phyloP scores from a whole-genome alignment of 1,284 basidiomycete genomes.

The Sphagnurus paluster region DNA sequence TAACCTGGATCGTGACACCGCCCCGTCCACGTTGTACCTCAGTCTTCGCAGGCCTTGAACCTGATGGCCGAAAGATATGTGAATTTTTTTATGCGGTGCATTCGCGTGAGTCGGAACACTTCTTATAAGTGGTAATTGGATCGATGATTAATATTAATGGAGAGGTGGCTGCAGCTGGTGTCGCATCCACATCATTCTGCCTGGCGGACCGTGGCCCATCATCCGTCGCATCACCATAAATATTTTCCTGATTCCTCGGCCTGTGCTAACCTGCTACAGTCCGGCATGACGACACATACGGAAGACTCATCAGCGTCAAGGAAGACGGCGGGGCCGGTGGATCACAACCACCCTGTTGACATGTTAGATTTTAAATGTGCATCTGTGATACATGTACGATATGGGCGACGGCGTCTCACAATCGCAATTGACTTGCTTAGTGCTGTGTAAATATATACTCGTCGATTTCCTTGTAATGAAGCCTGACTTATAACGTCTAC shows the following conservation, averaged over 20 bases:
- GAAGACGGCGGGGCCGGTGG: neutral
- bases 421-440: neutral
- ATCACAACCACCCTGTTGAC: neutral
- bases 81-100: too few species aligned
- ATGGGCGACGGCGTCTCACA: too few species aligned
- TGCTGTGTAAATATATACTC: neutral
- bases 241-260: conserved; percentile 2
- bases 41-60: neutral
- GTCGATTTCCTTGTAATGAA: conserved; percentile 4
- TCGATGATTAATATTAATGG: too few species aligned
- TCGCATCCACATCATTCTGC: neutral
- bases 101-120: too few species aligned
- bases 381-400: conserved; percentile 1
- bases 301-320: neutral
- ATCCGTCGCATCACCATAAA: too few species aligned
- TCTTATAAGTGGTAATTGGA: too few species aligned
- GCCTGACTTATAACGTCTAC: neutral
- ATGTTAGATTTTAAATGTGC: neutral
- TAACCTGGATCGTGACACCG: neutral
- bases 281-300: neutral
- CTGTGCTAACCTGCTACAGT: neutral
- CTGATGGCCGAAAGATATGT: too few species aligned
- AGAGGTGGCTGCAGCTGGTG: too few species aligned
- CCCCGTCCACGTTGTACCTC: neutral
- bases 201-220: neutral